Evolutionary conservation across 331 rosid genomes (phyloP).

Genomic region (Malus hybrid): DNA sequence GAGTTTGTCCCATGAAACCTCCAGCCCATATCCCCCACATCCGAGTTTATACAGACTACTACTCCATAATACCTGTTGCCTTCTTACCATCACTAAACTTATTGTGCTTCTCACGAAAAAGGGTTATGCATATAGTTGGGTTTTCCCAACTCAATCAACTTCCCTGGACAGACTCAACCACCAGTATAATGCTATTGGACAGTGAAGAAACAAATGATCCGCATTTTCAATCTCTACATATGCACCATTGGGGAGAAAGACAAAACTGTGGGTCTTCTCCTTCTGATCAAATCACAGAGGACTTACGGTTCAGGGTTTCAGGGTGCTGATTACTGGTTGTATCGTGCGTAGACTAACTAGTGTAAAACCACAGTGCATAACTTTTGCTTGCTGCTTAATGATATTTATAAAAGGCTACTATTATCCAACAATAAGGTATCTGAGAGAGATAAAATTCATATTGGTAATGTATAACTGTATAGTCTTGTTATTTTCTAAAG

Average conservation of each 20-base stretch:
- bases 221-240: background rate
- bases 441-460: background rate
- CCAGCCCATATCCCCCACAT: background rate
- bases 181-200: background rate
- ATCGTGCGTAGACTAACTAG: background rate
- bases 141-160: background rate
- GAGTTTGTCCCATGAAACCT: background rate
- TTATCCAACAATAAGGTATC: background rate
- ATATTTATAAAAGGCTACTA: background rate
- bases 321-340: too few relatives aligned
- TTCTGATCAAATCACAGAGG: too few relatives aligned
- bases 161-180: background rate
- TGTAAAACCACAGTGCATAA: background rate
- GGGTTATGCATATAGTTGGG: background rate
- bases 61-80: background rate
- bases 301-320: too few relatives aligned
- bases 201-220: background rate
- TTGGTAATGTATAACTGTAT: background rate
- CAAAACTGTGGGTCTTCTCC: background rate
- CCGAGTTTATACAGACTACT: background rate
- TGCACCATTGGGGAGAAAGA: background rate
- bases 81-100: background rate
- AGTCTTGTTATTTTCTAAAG: background rate
- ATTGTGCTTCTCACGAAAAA: background rate
- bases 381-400: background rate